These are phyloP conservation scores for Aspergillus sclerotioniger DNA, from an alignment of 495 filamentous ascomycete genomes.

Conservation along the genomic window DNA sequence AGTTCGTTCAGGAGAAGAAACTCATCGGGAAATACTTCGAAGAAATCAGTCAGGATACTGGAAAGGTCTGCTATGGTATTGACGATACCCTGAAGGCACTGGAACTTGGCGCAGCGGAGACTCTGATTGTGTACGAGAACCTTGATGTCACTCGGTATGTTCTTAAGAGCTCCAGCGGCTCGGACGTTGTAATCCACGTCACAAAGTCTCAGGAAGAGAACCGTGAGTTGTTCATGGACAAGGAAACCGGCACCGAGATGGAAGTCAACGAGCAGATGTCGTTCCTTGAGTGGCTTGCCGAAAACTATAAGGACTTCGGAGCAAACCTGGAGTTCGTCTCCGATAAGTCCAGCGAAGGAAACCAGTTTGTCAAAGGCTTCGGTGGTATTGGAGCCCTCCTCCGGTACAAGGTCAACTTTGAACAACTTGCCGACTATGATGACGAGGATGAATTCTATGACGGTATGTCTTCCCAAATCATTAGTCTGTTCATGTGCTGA, in stretches of 20 bases:
- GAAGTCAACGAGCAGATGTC: slow-evolving; percentile 79
- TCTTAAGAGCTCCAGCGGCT: slow-evolving; percentile 71
- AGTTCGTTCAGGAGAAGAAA: slow-evolving; percentile 99
- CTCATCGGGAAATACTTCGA: slow-evolving; percentile 98
- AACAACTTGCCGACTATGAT: slow-evolving; percentile 90
- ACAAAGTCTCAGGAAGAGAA: slow-evolving; percentile 80
- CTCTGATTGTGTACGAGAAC: slow-evolving; percentile 96
- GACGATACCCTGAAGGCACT: slow-evolving; percentile 98
- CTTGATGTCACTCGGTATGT: slow-evolving; percentile 89
- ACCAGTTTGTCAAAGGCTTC: slow-evolving; percentile 99
- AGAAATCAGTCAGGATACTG: slow-evolving; percentile 95
- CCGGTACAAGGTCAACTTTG: slow-evolving; percentile 99
- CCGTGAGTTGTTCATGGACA: slow-evolving; percentile 87
- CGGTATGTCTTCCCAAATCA: slow-evolving; percentile 48
- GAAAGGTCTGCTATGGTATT: slow-evolving; percentile 94
- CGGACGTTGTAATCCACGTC: slow-evolving; percentile 75
- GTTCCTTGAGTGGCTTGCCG: slow-evolving; percentile 98
- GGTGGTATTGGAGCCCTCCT: slow-evolving; percentile 97
- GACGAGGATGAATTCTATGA: slow-evolving; percentile 99
- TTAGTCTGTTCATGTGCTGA: slow-evolving; percentile 18
- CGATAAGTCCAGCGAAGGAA: slow-evolving; percentile 92
- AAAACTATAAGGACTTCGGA: slow-evolving; percentile 96
- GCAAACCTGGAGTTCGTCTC: slow-evolving; percentile 97
- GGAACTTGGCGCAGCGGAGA: slow-evolving; percentile 92
- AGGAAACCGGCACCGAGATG: slow-evolving; percentile 94